phyloP scores from a whole-genome alignment of 306 rosid genomes.

The Cucumis sativus region DNA sequence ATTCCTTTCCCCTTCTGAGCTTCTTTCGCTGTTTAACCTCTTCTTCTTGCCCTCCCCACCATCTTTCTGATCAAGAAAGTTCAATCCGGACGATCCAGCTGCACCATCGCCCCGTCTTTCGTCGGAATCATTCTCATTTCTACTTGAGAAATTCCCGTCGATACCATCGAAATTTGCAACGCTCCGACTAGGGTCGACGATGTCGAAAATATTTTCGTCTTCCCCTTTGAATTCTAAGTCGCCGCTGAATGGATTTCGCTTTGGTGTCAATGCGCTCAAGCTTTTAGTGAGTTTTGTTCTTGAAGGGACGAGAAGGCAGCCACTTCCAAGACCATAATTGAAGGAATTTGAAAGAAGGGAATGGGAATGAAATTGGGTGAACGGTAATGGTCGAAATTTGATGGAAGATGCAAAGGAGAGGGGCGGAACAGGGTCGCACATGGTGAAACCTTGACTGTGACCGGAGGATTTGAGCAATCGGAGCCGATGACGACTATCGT shows the following conservation, averaged over 20 bases:
- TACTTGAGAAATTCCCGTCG: neutral
- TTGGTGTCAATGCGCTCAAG: constrained; percentile 10
- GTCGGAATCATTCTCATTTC: constrained; percentile 6
- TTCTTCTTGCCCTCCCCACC: constrained; percentile 8
- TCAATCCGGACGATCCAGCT: constrained; percentile 7
- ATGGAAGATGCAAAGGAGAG: constrained; percentile 18
- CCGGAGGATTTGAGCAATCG: neutral
- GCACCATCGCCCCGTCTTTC: constrained; percentile 3
- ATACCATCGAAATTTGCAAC: constrained; percentile 3
- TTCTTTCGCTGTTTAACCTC: constrained; percentile 4
- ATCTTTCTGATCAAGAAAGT: constrained; percentile 14
- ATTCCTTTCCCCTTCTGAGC: constrained; percentile 20
- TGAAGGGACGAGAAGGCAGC: neutral
- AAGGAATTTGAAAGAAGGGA: constrained; percentile 10
- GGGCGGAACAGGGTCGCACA: constrained; percentile 33
- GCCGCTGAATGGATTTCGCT: constrained; percentile 11
- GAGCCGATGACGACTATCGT: neutral
- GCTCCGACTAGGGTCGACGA: constrained; percentile 14
- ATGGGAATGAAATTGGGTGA: neutral
- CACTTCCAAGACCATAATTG: constrained; percentile 9
- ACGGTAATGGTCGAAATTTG: constrained; percentile 22
- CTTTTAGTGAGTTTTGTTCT: constrained; percentile 11
- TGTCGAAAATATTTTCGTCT: constrained; percentile 12
- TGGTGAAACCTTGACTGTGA: constrained; percentile 1
- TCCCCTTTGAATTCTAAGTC: constrained; percentile 42